Evolutionary conservation across 108 stramenopile species (phyloP), one percentile per base, ranked within the genome.

Genomic region (Mediolabrus comicus): DNA sequence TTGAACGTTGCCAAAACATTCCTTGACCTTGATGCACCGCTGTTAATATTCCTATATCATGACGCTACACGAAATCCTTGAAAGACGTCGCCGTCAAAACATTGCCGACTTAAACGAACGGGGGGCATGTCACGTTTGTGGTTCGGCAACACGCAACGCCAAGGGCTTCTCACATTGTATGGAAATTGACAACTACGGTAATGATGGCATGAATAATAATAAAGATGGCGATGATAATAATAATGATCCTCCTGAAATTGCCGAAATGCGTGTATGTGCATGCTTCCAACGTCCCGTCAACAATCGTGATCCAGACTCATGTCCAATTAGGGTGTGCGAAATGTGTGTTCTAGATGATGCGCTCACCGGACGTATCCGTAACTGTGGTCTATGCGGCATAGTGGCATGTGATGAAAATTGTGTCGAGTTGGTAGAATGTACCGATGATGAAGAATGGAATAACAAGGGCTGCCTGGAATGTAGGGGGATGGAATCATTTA

Each of bases 401-500:
- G 74, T 75, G 28, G 66, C 74, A 6, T 75, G 74, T 52, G 74
- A 75, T 59, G 74, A 75, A 51, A 36, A 75, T 53, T 75, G 74
- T 38, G 65, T 61, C 52, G 59, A 62, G 30, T 34, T 75, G 2
- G 59, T 75, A 12, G 74, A 75, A 52, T 65, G 65, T n/a, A 75
- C 74, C 1, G 74, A 75, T 60, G 3, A 2, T 36, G 58, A 60
- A 51, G 64, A 65, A 24, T 53, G 65, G 65, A 67, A 59, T 53
- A 66, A 75, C 38, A 38, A 65, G 11, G 74, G 74, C 27, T 75
- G 74, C 33, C 46, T 75, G 51, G 46, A 49, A 49, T 49, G 46
- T 22, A 49, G 46, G 9, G 46, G 46, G 22, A 9, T 49, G 6
- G 46, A 49, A 22, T 9, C 8, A 8, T 76, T 76, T 19, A 53